Evolutionary conservation across 2,329 filamentous ascomycete genomes (phyloP).

Genomic region (Fusarium falciforme): DNA sequence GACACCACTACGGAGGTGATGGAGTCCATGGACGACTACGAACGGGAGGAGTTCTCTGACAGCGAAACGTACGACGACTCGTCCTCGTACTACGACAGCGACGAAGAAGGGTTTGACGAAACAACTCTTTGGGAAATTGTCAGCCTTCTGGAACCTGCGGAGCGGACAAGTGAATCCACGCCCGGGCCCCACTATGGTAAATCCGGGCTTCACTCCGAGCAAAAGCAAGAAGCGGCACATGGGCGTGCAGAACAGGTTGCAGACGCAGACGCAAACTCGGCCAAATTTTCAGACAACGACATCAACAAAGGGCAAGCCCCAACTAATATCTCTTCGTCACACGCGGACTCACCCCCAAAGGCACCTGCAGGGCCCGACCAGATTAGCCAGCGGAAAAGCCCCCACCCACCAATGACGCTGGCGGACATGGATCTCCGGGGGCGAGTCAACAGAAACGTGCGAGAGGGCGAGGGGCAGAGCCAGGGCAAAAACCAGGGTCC

Average conservation of each 20-base stretch:
- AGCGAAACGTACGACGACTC: slow-evolving; percentile 40
- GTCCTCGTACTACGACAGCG: slow-evolving; percentile 41
- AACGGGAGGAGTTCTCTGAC: slow-evolving; percentile 58
- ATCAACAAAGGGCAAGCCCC: slow-evolving; percentile 1
- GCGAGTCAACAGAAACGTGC: slow-evolving; percentile 26
- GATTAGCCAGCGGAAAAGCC: slow-evolving; percentile 13
- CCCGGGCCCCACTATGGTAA: neutral
- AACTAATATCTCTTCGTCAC: slow-evolving; percentile 35
- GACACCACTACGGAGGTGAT: slow-evolving; percentile 52
- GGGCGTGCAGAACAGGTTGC: neutral
- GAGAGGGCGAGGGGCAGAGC: slow-evolving; percentile 3
- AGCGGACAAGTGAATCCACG: slow-evolving; percentile 57
- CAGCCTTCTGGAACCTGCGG: slow-evolving; percentile 64
- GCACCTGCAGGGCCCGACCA: neutral
- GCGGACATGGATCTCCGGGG: slow-evolving; percentile 39
- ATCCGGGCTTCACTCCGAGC: slow-evolving; percentile 30
- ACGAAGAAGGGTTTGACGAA: slow-evolving; percentile 69
- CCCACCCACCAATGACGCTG: slow-evolving; percentile 37
- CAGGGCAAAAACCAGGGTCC: neutral
- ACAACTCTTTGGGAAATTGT: slow-evolving; percentile 73
- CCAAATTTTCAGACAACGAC: slow-evolving; percentile 16
- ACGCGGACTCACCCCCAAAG: slow-evolving; percentile 5
- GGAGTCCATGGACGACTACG: slow-evolving; percentile 68
- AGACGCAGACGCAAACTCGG: neutral
- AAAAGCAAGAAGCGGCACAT: slow-evolving; percentile 4